Percentiles rank a stretch among this genome's conserved stretches.
phyloP scores from a whole-genome alignment of 805 yeast species.

The Candida ascalaphidarum region DNA sequence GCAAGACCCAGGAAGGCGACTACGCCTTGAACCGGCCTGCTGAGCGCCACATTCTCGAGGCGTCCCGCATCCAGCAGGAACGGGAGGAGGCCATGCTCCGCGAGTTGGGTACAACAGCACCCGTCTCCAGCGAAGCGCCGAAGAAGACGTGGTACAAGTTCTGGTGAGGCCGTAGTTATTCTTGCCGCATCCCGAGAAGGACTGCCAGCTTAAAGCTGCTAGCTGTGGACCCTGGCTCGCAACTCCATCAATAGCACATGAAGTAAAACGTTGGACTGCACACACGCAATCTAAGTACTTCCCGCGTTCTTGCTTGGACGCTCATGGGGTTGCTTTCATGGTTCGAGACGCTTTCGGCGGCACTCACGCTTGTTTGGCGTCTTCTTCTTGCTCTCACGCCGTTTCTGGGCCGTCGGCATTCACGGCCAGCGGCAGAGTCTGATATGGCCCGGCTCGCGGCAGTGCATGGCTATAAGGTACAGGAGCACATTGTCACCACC shows the following conservation, averaged over 20 bases:
- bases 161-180: slow-evolving; percentile 16
- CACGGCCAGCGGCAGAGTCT: not conserved
- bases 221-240: no score
- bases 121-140: slow-evolving; percentile 5
- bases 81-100: slow-evolving; percentile 45
- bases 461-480: slow-evolving; percentile 13
- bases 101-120: slow-evolving; percentile 20
- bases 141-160: slow-evolving; percentile 1
- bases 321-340: no score
- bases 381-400: no score
- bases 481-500: slow-evolving; percentile 23
- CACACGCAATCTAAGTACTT: no score
- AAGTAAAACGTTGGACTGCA: no score
- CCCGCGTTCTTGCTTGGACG: no score
- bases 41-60: slow-evolving; percentile 64
- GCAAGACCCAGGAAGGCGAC: slow-evolving; percentile 37
- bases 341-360: no score
- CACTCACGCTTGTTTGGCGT: no score
- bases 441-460: slow-evolving; percentile 16
- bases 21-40: slow-evolving; percentile 59
- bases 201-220: not conserved
- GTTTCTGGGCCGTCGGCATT: no score
- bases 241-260: no score
- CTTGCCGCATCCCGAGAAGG: slow-evolving; percentile 2
- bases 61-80: slow-evolving; percentile 60